Base-by-base conservation (phyloP, 129 eudicot species). In the Smallanthus sonchifolius region DNA sequence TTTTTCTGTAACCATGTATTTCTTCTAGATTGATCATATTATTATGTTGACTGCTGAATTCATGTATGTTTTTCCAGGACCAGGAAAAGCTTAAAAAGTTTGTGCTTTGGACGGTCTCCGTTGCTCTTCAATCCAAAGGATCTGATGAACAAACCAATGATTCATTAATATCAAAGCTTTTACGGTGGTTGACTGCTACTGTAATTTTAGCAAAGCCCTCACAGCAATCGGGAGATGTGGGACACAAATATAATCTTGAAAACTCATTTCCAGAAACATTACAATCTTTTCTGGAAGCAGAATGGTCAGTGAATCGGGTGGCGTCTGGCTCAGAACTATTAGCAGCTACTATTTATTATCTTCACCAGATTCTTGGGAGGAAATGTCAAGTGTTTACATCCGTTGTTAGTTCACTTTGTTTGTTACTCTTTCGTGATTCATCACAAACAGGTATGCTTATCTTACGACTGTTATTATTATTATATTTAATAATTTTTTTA, bases 121-220 rank as follows among this genome's bases (percentile, higher is more conserved):
- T 88, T 65, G 96, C 98, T 24, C 65, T 86, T 60, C 54, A 37
- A 55, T 63, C 73, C 44, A 75, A 71, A 82, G 85, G 71, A 65
- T 62, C 80, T 28, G 77, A 66, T 84, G 79, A 81, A 62, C 44
- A 65, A 48, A 64, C 79, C 7, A 75, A 80, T 57, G 97, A 91
- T 15, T 77, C 89, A 69, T 75, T 90, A 64, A 13, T 65, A 67
- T 70, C 86, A 42, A 94, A 87, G 80, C 98, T 90, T 84, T 80
- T 94, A 72, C 86, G 91, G 24, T 94, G 98, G 98, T 80, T 94
- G 51, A 76, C 87, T 65, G 96, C 98, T 61, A 88, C 97, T 30
- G 82, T 81, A 44, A 85, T 94, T 48, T 79, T 82, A 57, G 86
- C 86, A 65, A 78, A 47, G 70, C 68, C 77, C 48, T 74, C 88